Evolutionary conservation across 108 stramenopile species (phyloP).

Genomic region (Nitzschia sp.): DNA sequence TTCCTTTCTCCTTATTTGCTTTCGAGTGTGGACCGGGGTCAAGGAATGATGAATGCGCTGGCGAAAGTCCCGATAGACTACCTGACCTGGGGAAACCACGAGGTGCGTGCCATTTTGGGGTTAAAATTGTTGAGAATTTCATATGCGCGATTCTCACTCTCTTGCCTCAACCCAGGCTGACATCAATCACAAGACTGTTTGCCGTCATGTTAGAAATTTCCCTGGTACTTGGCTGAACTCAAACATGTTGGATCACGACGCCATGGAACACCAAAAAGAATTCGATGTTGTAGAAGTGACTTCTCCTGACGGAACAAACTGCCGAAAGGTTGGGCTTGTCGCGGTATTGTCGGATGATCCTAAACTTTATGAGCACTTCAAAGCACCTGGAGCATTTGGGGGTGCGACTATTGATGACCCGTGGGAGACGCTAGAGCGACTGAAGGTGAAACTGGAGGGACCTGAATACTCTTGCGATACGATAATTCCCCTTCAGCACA

Average conservation of each 20-base stretch:
- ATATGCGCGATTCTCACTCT: not conserved
- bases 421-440: conserved; percentile 40
- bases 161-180: conserved; percentile 25
- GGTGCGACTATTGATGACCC: conserved; percentile 50
- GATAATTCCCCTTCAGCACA: conserved; percentile 52
- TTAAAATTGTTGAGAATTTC: not conserved
- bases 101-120: conserved; percentile 4
- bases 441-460: conserved; percentile 33
- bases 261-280: conserved; percentile 41
- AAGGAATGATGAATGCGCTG: conserved; percentile 56
- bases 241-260: conserved; percentile 56
- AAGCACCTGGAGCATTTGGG: conserved; percentile 45
- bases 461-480: conserved; percentile 37
- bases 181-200: conserved; percentile 40
- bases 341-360: conserved; percentile 51
- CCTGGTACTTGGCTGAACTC: conserved; percentile 47
- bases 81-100: conserved; percentile 54
- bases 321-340: conserved; percentile 36
- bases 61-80: conserved; percentile 38
- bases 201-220: conserved; percentile 37
- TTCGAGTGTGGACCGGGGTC: conserved; percentile 45
- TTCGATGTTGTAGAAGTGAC: conserved; percentile 41
- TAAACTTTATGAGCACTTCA: conserved; percentile 44
- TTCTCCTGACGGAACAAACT: conserved; percentile 38
- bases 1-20: conserved; percentile 48